Percentiles rank a stretch among this genome's conserved stretches.
phyloP scores from a whole-genome alignment of 495 filamentous ascomycete genomes.

The Annulohypoxylon stygium region DNA sequence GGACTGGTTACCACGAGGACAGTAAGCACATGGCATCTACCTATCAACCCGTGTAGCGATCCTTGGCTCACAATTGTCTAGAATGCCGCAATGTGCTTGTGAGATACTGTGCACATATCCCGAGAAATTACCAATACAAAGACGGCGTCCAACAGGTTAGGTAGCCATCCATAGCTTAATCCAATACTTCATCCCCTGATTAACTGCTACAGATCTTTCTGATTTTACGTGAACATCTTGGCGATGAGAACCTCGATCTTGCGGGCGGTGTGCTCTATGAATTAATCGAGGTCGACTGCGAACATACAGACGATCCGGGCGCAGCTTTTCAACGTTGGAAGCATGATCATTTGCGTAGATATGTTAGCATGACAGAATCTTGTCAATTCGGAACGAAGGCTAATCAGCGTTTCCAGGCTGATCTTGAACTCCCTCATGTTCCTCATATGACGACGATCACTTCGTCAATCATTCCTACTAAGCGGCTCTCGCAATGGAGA shows the following conservation, averaged over 20 bases:
- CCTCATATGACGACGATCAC: constrained; percentile 55
- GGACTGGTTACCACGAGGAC: constrained; percentile 49
- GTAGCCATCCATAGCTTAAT: constrained; percentile 12
- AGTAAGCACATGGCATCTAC: constrained; percentile 37
- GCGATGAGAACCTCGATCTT: constrained; percentile 52
- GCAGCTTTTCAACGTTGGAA: constrained; percentile 54
- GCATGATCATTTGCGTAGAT: constrained; percentile 52
- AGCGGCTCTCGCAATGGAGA: constrained; percentile 48
- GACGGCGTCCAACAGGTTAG: constrained; percentile 52
- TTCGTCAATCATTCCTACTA: constrained; percentile 50
- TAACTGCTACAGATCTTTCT: constrained; percentile 46
- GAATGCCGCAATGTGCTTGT: constrained; percentile 54
- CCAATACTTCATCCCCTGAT: constrained; percentile 11
- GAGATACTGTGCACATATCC: constrained; percentile 52
- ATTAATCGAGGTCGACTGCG: constrained; percentile 52
- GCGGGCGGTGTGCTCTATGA: constrained; percentile 54
- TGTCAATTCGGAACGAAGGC: not conserved
- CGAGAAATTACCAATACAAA: constrained; percentile 53
- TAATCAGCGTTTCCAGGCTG: constrained; percentile 44
- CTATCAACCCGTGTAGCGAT: not conserved
- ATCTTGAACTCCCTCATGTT: constrained; percentile 51
- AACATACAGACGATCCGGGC: constrained; percentile 52
- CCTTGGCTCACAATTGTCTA: constrained; percentile 26
- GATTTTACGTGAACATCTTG: constrained; percentile 52
- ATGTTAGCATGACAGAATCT: constrained; percentile 33